Evolutionary conservation across 371 early-diverging fungal genomes (phyloP).

Genomic region (Thermomucor indicae-seudaticae): DNA sequence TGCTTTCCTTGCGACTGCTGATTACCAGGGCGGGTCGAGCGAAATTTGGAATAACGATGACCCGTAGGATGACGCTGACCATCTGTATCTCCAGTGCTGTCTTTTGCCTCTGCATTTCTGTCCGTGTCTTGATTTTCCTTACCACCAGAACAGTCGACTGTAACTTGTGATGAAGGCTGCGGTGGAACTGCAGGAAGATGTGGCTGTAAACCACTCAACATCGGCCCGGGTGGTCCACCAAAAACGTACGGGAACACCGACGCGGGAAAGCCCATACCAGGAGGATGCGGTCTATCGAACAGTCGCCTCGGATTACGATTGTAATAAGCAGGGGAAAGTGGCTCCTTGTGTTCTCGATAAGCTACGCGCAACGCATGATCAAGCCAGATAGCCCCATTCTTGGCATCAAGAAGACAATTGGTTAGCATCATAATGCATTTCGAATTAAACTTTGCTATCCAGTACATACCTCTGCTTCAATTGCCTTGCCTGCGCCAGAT

Average conservation of each 20-base stretch:
- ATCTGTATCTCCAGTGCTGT: too few relatives aligned
- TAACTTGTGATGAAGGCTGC: too few relatives aligned
- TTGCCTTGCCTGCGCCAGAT: slow-evolving; percentile 46
- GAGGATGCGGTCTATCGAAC: slow-evolving; percentile 14
- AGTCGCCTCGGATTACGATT: not conserved
- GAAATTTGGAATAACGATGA: too few relatives aligned
- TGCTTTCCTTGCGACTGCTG: too few relatives aligned
- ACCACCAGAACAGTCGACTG: too few relatives aligned
- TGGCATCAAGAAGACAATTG: not conserved
- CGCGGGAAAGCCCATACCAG: slow-evolving; percentile 16
- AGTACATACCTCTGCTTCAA: slow-evolving; percentile 54
- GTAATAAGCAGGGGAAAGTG: not conserved
- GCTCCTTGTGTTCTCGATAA: slow-evolving; percentile 10
- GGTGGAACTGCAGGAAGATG: too few relatives aligned
- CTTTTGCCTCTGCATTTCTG: too few relatives aligned
- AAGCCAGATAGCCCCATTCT: slow-evolving; percentile 10
- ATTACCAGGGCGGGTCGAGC: too few relatives aligned
- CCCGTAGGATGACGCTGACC: too few relatives aligned
- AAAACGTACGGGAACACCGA: slow-evolving; percentile 5
- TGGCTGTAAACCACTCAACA: too few relatives aligned
- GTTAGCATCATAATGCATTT: not conserved
- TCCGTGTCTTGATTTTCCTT: too few relatives aligned
- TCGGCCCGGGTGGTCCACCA: not conserved
- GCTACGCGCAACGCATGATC: slow-evolving; percentile 8
- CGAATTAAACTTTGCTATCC: not conserved